phyloP scores from a whole-genome alignment of 2,329 filamentous ascomycete genomes.

The Alternaria triticimaculans region DNA sequence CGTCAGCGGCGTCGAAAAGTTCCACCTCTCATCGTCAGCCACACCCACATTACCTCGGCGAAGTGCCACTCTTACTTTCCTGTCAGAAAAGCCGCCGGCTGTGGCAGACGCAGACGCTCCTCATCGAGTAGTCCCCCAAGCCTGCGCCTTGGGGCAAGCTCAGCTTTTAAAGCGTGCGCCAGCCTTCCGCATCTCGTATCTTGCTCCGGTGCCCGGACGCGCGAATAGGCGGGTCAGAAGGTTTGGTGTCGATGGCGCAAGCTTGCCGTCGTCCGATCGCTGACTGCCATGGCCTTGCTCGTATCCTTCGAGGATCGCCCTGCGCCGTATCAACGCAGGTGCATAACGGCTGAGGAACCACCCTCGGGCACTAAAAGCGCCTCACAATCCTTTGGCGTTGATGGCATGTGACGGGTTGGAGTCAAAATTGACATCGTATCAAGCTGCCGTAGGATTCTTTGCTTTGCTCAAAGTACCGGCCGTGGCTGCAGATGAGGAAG shows the following conservation, averaged over 20 bases:
- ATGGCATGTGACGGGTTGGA: constrained; percentile 24
- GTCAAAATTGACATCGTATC: constrained; percentile 28
- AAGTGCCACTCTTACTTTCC: constrained; percentile 1
- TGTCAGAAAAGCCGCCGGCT: constrained; percentile 7
- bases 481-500: constrained; percentile 10
- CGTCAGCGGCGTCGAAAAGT: constrained; percentile 15
- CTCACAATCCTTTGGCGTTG: constrained; percentile 38
- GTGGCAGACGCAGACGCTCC: constrained; percentile 4
- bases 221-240: constrained; percentile 13
- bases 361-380: constrained; percentile 41
- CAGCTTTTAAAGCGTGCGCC: constrained; percentile 8
- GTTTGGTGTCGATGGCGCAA: constrained; percentile 22
- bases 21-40: constrained; percentile 28
- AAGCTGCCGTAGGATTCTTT: constrained; percentile 2
- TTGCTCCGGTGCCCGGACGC: constrained; percentile 8
- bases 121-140: neutral
- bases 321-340: constrained; percentile 11
- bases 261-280: constrained; percentile 28
- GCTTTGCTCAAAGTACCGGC: constrained; percentile 12
- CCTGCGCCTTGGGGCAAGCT: constrained; percentile 9
- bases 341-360: constrained; percentile 22
- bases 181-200: constrained; percentile 21
- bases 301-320: constrained; percentile 17
- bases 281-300: constrained; percentile 19
- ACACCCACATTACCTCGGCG: constrained; percentile 14